Evolutionary conservation across 768 basidiomycete species (phyloP).

Genomic region (Boletus speciosus): DNA sequence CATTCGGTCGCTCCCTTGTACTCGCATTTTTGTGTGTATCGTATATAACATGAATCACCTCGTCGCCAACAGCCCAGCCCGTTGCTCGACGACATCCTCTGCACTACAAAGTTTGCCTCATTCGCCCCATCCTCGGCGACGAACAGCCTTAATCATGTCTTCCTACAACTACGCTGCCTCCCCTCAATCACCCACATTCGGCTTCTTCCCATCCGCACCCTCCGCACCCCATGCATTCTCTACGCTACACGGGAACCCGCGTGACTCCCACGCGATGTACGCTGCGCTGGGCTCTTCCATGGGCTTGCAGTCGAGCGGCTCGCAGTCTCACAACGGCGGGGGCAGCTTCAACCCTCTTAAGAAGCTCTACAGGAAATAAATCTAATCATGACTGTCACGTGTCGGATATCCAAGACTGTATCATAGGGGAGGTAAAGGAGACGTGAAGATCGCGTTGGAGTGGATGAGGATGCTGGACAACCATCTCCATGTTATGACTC

Average conservation of each 20-base stretch:
- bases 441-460: not conserved
- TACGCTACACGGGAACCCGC: conserved; percentile 56
- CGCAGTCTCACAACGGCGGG: conserved; percentile 21
- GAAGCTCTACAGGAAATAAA: conserved; percentile 35
- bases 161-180: conserved; percentile 38
- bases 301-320: conserved; percentile 23
- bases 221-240: conserved; percentile 58
- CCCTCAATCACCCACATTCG: conserved; percentile 54
- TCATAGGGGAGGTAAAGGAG: conserved; percentile 16
- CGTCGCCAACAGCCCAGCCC: conserved; percentile 6
- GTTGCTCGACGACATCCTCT: conserved; percentile 8
- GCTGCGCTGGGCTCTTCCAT: conserved; percentile 41
- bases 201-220: conserved; percentile 55
- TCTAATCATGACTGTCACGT: not conserved
- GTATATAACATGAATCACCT: conserved; percentile 27
- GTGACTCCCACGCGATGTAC: conserved; percentile 58
- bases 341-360: conserved; percentile 31
- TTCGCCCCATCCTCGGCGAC: not conserved
- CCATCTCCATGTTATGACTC: not conserved
- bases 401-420: conserved; percentile 19
- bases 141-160: conserved; percentile 36
- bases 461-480: not conserved
- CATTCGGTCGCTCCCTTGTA: conserved; percentile 27
- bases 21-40: conserved; percentile 1
- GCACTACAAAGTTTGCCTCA: conserved; percentile 9